Evolutionary conservation across 768 basidiomycete genomes (phyloP).

Genomic region (Boletus sp.): DNA sequence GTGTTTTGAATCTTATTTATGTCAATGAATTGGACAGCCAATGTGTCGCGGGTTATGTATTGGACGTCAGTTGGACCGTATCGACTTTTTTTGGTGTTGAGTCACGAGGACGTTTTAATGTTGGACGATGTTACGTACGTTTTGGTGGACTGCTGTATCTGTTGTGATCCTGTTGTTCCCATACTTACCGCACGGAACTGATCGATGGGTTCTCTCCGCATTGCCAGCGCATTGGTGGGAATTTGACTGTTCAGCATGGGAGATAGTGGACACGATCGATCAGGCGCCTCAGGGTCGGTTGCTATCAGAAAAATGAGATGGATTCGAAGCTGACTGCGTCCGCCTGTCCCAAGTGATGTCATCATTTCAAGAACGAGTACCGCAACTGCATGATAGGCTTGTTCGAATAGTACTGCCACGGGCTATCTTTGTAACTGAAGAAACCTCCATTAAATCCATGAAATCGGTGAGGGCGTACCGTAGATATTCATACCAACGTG

Average conservation of each 20-base stretch:
- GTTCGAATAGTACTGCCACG: neutral
- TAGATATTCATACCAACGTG: neutral
- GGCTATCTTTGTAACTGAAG: neutral
- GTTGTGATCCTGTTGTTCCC: neutral
- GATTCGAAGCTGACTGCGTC: too few relatives aligned
- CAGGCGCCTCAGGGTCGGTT: neutral
- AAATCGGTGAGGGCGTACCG: neutral
- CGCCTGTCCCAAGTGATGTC: neutral
- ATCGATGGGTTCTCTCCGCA: neutral
- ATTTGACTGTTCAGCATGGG: neutral
- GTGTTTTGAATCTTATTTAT: neutral
- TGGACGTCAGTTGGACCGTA: conserved; percentile 2
- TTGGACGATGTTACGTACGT: conserved; percentile 8
- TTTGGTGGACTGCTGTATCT: conserved; percentile 8
- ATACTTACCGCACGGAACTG: neutral
- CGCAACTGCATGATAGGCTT: neutral
- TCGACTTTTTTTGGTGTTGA: neutral
- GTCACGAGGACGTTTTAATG: neutral
- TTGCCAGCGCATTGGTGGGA: neutral
- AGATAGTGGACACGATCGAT: neutral
- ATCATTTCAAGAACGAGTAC: neutral
- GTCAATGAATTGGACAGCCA: neutral
- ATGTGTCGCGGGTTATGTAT: neutral
- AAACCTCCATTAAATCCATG: neutral
- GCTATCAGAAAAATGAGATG: neutral